Conservation (phyloP, 83 land plant species). For the Diphasiastrum complanatum region DNA sequence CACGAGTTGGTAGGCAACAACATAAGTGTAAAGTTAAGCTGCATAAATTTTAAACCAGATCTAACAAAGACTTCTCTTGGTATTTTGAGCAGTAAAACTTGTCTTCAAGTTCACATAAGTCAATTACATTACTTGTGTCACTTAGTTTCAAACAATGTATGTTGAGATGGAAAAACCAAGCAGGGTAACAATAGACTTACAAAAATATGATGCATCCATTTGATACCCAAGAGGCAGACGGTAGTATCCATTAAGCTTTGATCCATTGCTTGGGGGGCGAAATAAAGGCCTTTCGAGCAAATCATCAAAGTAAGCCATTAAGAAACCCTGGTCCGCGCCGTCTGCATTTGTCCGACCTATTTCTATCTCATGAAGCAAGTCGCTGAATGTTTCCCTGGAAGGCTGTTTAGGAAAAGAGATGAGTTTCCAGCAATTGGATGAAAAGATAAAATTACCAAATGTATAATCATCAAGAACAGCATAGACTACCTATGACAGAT, state of each 20-base stretch:
- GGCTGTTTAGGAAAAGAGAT: slow-evolving; percentile 46
- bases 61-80: too few relatives aligned
- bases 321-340: slow-evolving; percentile 92
- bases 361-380: slow-evolving; percentile 58
- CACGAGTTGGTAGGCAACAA: too few relatives aligned
- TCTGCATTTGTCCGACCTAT: slow-evolving; percentile 51
- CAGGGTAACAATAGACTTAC: too few relatives aligned
- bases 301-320: slow-evolving; percentile 56
- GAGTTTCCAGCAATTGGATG: background rate
- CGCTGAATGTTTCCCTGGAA: slow-evolving; percentile 59
- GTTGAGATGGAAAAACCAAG: too few relatives aligned
- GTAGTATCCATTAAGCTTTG: slow-evolving; percentile 62
- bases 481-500: background rate
- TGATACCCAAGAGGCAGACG: slow-evolving; percentile 92
- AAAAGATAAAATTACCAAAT: background rate
- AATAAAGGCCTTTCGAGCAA: slow-evolving; percentile 77
- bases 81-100: too few relatives aligned
- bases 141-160: too few relatives aligned
- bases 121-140: too few relatives aligned
- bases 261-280: slow-evolving; percentile 57
- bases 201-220: slow-evolving; percentile 94
- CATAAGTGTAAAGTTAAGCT: too few relatives aligned
- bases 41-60: too few relatives aligned
- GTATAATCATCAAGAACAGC: background rate
- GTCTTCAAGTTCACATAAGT: too few relatives aligned